These are phyloP conservation scores for Populus hybrid DNA, from an alignment of 441 rosid genomes.

Conservation along the genomic window DNA sequence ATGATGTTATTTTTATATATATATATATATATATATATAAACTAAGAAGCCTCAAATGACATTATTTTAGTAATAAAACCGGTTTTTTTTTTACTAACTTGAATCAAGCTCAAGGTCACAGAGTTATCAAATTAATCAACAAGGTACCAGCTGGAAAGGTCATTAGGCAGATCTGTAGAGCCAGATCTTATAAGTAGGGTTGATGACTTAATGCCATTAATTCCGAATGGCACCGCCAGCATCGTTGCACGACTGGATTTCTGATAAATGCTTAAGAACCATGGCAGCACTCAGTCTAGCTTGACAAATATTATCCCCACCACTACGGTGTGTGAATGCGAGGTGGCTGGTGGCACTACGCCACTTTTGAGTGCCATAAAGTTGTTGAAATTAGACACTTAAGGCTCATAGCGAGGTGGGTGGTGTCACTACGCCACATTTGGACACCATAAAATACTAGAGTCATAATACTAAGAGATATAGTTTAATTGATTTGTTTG, in stretches of 20 bases:
- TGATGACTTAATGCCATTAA: background rate
- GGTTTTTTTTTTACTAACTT: too few species aligned
- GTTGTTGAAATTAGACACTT: background rate
- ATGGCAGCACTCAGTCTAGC: background rate
- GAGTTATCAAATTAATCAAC: background rate
- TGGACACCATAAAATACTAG: background rate
- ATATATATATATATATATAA: too few species aligned
- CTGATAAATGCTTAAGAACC: too few species aligned
- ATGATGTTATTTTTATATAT: too few species aligned
- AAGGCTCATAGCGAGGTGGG: background rate
- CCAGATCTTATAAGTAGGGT: background rate
- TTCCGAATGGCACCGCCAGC: background rate
- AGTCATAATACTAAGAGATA: too few species aligned
- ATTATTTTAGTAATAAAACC: too few species aligned
- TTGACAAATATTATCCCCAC: background rate
- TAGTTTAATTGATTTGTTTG: too few species aligned
- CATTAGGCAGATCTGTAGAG: too few species aligned
- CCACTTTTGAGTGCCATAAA: background rate
- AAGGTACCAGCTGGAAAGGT: background rate
- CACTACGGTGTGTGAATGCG: background rate
- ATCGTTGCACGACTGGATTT: background rate
- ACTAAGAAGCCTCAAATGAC: too few species aligned
- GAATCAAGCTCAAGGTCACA: too few species aligned
- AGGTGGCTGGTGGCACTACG: background rate
- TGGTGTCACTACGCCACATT: background rate